Percentiles rank a stretch among this genome's conserved stretches.
These are phyloP conservation scores for Penicillium taxi DNA, from an alignment of 495 filamentous ascomycete species.

Conservation along the genomic window DNA sequence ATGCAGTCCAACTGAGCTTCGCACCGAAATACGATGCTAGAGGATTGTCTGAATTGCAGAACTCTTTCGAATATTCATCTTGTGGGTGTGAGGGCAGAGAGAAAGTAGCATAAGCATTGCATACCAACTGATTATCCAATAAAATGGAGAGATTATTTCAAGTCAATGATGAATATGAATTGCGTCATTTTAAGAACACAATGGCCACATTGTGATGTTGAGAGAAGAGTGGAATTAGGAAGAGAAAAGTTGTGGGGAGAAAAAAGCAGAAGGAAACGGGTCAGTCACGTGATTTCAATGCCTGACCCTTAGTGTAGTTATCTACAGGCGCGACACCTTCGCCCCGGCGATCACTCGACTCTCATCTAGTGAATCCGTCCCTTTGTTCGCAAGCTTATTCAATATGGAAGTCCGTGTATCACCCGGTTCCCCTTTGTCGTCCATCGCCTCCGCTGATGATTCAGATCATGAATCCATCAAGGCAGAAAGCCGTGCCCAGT, in stretches of 20 bases:
- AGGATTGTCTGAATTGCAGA: constrained; percentile 53
- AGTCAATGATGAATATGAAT: too few relatives aligned
- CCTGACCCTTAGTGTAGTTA: too few relatives aligned
- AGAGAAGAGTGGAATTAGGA: too few relatives aligned
- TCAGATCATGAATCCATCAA: constrained; percentile 43
- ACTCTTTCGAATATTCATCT: constrained; percentile 46
- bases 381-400: not conserved
- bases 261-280: not conserved
- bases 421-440: constrained; percentile 45
- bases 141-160: too few relatives aligned
- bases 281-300: too few relatives aligned
- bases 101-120: not conserved
- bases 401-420: constrained; percentile 38
- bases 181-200: too few relatives aligned
- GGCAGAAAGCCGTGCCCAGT: constrained; percentile 32
- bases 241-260: not conserved
- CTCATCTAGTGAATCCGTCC: not conserved
- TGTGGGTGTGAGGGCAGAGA: constrained; percentile 4
- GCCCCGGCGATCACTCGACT: too few relatives aligned
- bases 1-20: constrained; percentile 33
- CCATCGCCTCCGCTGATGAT: constrained; percentile 41
- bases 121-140: too few relatives aligned
- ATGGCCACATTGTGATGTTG: too few relatives aligned
- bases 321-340: too few relatives aligned
- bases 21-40: constrained; percentile 15